phyloP scores from a whole-genome alignment of 768 basidiomycete species.

The Russula sp. region DNA sequence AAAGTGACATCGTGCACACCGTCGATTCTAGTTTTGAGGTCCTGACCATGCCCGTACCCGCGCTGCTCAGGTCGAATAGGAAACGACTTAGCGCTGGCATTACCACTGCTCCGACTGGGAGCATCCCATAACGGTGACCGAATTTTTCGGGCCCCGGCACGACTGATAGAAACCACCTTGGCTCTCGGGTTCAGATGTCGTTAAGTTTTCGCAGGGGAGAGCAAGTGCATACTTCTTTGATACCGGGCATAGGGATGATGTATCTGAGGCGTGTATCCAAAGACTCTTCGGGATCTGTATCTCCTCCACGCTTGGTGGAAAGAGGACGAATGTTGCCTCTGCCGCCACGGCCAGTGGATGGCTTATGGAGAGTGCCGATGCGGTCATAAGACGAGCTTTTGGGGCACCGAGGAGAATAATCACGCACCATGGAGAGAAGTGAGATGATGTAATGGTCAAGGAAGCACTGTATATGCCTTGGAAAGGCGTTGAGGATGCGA shows the following conservation, averaged over 20 bases:
- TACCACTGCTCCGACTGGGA: conserved; percentile 8
- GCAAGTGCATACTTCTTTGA: conserved; percentile 33
- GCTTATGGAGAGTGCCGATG: conserved; percentile 28
- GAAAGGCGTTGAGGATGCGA: not conserved
- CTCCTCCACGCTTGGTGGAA: conserved; percentile 27
- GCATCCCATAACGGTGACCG: conserved; percentile 64
- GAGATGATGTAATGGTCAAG: not conserved
- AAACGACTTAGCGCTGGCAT: not conserved
- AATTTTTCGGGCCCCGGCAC: conserved; percentile 86
- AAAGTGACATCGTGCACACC: not conserved
- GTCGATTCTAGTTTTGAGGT: conserved; percentile 24
- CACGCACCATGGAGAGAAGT: not conserved
- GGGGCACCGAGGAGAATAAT: not conserved
- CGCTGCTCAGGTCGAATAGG: conserved; percentile 2
- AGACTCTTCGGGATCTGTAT: conserved; percentile 46
- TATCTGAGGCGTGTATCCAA: conserved; percentile 58
- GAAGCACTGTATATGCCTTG: not conserved
- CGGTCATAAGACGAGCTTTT: not conserved
- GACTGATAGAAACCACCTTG: conserved; percentile 49
- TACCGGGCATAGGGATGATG: conserved; percentile 31
- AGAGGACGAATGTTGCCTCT: conserved; percentile 58
- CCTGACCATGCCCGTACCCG: conserved; percentile 27
- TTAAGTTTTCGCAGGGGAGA: too few species aligned
- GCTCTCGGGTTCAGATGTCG: conserved; percentile 25
- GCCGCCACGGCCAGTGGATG: conserved; percentile 64